Conservation (phyloP, 1,284 basidiomycete species). For the Omphalotus olearius region DNA sequence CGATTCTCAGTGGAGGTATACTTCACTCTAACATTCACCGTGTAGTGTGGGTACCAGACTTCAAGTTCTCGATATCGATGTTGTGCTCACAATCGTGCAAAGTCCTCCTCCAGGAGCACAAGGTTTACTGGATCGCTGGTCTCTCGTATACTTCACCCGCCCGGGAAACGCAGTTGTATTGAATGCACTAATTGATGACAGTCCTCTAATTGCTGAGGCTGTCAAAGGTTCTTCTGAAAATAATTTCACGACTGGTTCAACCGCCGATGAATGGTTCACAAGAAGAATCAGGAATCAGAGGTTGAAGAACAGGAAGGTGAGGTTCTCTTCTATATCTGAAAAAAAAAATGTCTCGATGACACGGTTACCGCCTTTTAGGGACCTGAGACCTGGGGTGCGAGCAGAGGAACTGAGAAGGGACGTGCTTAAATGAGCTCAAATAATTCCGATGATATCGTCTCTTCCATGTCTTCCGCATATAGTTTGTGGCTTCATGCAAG, state of each 20-base stretch:
- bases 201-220: slow-evolving; percentile 37
- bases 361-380: slow-evolving; percentile 18
- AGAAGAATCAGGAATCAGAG: slow-evolving; percentile 38
- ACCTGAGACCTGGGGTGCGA: slow-evolving; percentile 28
- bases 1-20: slow-evolving; percentile 46
- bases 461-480: too few relatives aligned
- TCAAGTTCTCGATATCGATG: slow-evolving; percentile 14
- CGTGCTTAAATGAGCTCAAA: neutral
- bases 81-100: neutral
- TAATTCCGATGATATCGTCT: too few relatives aligned
- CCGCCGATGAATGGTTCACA: slow-evolving; percentile 37
- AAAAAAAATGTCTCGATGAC: neutral
- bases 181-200: slow-evolving; percentile 44
- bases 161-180: slow-evolving; percentile 48
- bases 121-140: slow-evolving; percentile 44
- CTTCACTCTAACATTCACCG: slow-evolving; percentile 46
- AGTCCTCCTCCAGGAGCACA: slow-evolving; percentile 35
- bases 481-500: too few relatives aligned
- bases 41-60: slow-evolving; percentile 30
- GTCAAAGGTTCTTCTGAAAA: slow-evolving; percentile 30
- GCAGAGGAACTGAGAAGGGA: slow-evolving; percentile 25
- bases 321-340: neutral
- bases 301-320: slow-evolving; percentile 38
- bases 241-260: slow-evolving; percentile 25
- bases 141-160: slow-evolving; percentile 58